Conservation (phyloP, 2,329 filamentous ascomycete genomes). For the Ophiostoma sp. region DNA sequence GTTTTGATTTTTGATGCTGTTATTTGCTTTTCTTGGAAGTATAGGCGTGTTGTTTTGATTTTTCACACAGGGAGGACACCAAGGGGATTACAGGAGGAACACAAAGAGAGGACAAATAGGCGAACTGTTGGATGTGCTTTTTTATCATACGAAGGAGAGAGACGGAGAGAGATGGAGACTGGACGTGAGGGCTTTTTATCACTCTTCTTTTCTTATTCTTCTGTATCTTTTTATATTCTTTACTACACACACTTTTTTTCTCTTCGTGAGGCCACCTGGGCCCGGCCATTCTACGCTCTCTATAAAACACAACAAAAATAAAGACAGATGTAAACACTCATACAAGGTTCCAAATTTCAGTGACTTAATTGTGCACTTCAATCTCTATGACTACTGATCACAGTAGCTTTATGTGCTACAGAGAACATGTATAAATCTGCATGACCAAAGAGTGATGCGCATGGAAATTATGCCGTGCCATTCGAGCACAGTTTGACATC, state of each 20-base stretch:
- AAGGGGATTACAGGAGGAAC: not conserved
- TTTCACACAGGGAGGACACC: not conserved
- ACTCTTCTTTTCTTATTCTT: not conserved
- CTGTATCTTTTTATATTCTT: conserved; percentile 12
- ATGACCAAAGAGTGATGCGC: not conserved
- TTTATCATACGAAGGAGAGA: not conserved
- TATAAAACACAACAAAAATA: not conserved
- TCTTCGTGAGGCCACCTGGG: not conserved
- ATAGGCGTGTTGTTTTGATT: conserved; percentile 16
- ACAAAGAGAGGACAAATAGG: not conserved
- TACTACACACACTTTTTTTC: conserved; percentile 8
- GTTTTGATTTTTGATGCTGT: not conserved
- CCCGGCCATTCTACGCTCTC: not conserved
- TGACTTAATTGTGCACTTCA: not conserved
- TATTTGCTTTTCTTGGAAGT: not conserved
- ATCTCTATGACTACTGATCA: not conserved
- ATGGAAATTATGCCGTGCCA: not conserved
- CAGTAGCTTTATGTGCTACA: too few species aligned
- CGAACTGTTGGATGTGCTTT: conserved; percentile 11
- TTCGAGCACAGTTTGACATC: not conserved
- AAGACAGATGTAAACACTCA: not conserved
- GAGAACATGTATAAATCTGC: too few species aligned
- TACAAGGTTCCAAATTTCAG: not conserved
- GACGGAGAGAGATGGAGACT: not conserved
- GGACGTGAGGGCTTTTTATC: not conserved